A percentile compares a stretch with the other conserved stretches of the same genome.
Evolutionary conservation across 1,284 basidiomycete genomes (phyloP).

Genomic region (Mycosarcoma maydis): DNA sequence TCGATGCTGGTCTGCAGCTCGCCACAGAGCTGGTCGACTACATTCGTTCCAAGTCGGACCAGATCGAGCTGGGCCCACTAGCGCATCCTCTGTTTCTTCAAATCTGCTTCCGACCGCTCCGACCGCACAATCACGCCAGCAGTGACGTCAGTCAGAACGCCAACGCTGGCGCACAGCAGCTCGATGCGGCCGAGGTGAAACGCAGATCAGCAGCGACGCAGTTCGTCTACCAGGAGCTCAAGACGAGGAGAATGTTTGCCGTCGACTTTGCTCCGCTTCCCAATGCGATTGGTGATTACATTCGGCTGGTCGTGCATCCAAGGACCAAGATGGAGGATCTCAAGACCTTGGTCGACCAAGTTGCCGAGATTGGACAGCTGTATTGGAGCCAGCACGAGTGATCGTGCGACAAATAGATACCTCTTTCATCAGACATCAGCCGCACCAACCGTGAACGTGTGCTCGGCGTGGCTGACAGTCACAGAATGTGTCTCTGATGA

Average conservation of each 20-base stretch:
- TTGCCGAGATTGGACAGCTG: conserved; percentile 41
- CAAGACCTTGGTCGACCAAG: conserved; percentile 42
- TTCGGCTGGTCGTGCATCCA: conserved; percentile 61
- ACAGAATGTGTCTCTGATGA: too few relatives aligned
- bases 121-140: neutral
- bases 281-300: conserved; percentile 46
- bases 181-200: conserved; percentile 12
- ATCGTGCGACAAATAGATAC: neutral
- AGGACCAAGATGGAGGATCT: conserved; percentile 45
- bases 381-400: conserved; percentile 32
- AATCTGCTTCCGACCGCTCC: conserved; percentile 59
- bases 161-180: neutral
- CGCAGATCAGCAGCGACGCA: conserved; percentile 22
- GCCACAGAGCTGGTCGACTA: conserved; percentile 45
- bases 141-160: neutral
- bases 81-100: conserved; percentile 58
- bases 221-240: conserved; percentile 35
- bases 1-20: conserved; percentile 55
- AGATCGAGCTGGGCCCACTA: conserved; percentile 54
- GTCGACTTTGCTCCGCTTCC: conserved; percentile 63
- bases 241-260: conserved; percentile 47
- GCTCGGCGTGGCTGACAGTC: too few relatives aligned
- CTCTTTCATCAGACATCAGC: neutral
- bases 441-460: too few relatives aligned
- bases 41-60: conserved; percentile 23